Percentiles rank a stretch among this genome's conserved stretches.
Conservation (phyloP, 2,329 filamentous ascomycete species). For the Beauveria caledonica region DNA sequence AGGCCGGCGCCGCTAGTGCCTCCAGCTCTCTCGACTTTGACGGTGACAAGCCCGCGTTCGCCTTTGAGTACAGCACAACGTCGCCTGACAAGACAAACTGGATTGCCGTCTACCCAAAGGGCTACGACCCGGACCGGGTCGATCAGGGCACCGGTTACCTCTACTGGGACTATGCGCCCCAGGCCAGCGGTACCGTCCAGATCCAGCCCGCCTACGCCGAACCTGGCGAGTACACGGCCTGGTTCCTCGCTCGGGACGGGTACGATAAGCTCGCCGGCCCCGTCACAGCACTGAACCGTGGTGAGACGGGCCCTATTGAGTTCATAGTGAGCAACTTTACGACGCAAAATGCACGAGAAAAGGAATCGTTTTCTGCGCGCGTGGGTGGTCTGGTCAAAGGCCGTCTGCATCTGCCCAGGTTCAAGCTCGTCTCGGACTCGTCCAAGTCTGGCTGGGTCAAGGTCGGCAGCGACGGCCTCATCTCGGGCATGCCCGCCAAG, state of each 20-base stretch:
- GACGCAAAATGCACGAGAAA: conserved; percentile 28
- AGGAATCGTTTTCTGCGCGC: conserved; percentile 24
- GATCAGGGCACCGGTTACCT: conserved; percentile 13
- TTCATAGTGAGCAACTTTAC: conserved; percentile 25
- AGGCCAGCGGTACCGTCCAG: conserved; percentile 12
- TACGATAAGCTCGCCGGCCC: conserved; percentile 1
- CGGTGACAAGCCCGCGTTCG: conserved; percentile 11
- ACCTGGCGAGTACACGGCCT: conserved; percentile 6
- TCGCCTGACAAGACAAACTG: conserved; percentile 17
- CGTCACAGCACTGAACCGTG: neutral
- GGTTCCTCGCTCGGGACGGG: neutral
- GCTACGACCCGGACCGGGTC: conserved; percentile 15
- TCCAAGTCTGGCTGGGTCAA: conserved; percentile 24
- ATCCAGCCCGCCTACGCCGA: neutral
- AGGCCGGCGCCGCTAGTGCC: neutral
- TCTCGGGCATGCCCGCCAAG: conserved; percentile 27
- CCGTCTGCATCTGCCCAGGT: conserved; percentile 16
- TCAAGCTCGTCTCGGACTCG: conserved; percentile 20
- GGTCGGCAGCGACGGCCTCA: conserved; percentile 23
- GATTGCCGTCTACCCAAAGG: conserved; percentile 18
- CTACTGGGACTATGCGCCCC: conserved; percentile 18
- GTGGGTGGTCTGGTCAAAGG: conserved; percentile 26
- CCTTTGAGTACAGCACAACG: conserved; percentile 17
- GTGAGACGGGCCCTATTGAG: conserved; percentile 13
- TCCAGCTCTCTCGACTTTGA: neutral